A percentile compares a stretch with the other conserved stretches of the same genome.
Conservation (phyloP, 2,329 filamentous ascomycete species). For the Tricladium varicosporioides region DNA sequence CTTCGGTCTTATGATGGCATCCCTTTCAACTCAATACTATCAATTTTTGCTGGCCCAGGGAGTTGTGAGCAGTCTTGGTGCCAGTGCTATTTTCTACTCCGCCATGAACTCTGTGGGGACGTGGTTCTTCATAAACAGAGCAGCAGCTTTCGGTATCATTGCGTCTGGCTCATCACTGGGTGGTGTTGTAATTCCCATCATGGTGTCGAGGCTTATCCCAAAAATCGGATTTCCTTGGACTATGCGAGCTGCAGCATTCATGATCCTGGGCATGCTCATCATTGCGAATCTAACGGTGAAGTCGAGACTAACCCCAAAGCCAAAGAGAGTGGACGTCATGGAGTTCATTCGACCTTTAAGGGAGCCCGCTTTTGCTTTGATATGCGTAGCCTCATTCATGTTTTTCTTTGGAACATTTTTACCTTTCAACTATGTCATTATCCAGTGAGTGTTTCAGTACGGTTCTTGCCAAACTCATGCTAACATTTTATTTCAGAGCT, state of each 20-base stretch:
- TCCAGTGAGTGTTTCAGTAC: conserved; percentile 34
- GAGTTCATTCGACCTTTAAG: conserved; percentile 38
- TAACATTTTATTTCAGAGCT: conserved; percentile 38
- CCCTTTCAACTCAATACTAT: conserved; percentile 53
- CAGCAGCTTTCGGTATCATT: conserved; percentile 47
- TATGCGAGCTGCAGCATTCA: conserved; percentile 47
- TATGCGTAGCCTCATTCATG: conserved; percentile 41
- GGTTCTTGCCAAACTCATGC: conserved; percentile 16
- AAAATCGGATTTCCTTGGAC: conserved; percentile 55
- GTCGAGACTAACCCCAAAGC: conserved; percentile 45
- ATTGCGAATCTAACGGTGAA: conserved; percentile 52
- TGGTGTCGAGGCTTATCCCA: conserved; percentile 53
- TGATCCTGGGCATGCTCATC: conserved; percentile 52
- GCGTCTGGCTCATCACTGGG: conserved; percentile 49
- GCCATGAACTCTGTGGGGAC: conserved; percentile 42
- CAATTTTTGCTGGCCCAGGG: conserved; percentile 51
- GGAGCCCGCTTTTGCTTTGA: conserved; percentile 39
- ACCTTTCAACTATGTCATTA: conserved; percentile 47
- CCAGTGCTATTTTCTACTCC: conserved; percentile 45
- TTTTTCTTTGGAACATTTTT: conserved; percentile 52
- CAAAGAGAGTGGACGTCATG: conserved; percentile 33
- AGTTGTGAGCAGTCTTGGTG: conserved; percentile 43
- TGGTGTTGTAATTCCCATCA: conserved; percentile 60
- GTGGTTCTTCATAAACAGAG: conserved; percentile 49
- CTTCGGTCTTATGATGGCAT: conserved; percentile 61